Percentiles rank a stretch among this genome's conserved stretches.
These are phyloP conservation scores for Gloeophyllum trabeum DNA, from an alignment of 768 basidiomycete genomes.

Conservation along the genomic window DNA sequence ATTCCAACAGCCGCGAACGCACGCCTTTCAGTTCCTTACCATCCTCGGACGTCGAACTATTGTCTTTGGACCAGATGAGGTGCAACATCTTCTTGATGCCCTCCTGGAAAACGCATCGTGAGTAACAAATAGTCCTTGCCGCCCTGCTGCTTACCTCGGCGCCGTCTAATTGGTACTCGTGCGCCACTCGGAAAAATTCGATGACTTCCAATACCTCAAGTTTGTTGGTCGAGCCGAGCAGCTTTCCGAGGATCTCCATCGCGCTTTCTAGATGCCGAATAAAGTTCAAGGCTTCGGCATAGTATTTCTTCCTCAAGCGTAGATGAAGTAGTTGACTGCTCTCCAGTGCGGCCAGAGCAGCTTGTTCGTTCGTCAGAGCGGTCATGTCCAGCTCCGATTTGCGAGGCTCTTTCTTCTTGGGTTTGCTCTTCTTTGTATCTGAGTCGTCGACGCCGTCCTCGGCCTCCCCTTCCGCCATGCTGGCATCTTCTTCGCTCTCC, in stretches of 20 bases:
- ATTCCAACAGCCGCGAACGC: slow-evolving; percentile 77
- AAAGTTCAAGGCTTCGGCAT: slow-evolving; percentile 75
- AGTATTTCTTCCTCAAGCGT: slow-evolving; percentile 75
- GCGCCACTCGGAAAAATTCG: slow-evolving; percentile 79
- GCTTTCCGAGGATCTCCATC: slow-evolving; percentile 58
- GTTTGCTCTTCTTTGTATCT: slow-evolving; percentile 11
- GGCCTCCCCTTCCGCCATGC: slow-evolving; percentile 16
- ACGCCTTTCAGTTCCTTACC: slow-evolving; percentile 80
- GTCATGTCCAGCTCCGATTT: slow-evolving; percentile 66
- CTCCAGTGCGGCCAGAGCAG: slow-evolving; percentile 57
- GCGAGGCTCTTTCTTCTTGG: slow-evolving; percentile 38
- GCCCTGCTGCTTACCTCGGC: slow-evolving; percentile 49
- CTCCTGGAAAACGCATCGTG: too few relatives aligned
- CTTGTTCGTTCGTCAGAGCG: slow-evolving; percentile 59
- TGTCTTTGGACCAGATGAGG: slow-evolving; percentile 95
- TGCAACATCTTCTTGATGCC: slow-evolving; percentile 97
- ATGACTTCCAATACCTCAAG: slow-evolving; percentile 76
- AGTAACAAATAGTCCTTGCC: too few relatives aligned
- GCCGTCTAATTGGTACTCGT: slow-evolving; percentile 70
- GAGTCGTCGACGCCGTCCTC: not conserved
- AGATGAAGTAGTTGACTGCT: slow-evolving; percentile 54
- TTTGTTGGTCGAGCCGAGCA: slow-evolving; percentile 83
- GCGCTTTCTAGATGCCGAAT: slow-evolving; percentile 60
- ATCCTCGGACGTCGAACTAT: slow-evolving; percentile 63
- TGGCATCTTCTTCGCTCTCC: not conserved